Base-by-base conservation (phyloP, 805 yeast genomes). In the Saccharomycopsis fibuligera region DNA sequence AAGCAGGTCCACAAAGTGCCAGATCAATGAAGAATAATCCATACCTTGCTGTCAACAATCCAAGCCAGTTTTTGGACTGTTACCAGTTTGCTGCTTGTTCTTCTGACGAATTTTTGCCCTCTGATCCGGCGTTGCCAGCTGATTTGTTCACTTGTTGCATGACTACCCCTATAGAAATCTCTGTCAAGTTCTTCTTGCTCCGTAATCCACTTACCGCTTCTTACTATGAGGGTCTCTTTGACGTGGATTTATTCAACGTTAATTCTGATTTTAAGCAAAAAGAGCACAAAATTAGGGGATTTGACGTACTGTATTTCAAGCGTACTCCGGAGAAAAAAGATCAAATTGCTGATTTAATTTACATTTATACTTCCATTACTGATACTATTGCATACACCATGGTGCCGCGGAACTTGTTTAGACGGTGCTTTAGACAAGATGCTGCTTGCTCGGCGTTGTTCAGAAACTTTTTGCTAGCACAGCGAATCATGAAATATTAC, bases 311-410 rank as follows among this genome's bases (percentile, higher is more conserved):
- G 0, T 98, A 49, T 27, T 52, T 52, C 37, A 49, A 46, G 29
- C 30, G 98, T 1, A 82, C 85, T 54, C 69, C 89, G 41, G 99
- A 93, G 61, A 75, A 98, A 60, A 74, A 96, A 54, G 93, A 98
- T 0, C 97, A 98, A 0, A 67, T 93, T 39, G 99, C 99, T 31
- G 99, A 93, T 62, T 73, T 93, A 47, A 89, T 88, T 63, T 93
- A 98, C 97, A 91, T 93, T 30, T 93, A 91, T 66, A 93, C 97
- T 1, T 97, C 99, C 2, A 88, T 93, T 35, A 91, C 98, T 2
- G 99, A 93, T 64, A 91, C 98, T 0, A 91, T 93, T 45, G 99
- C 99, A 1, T 93, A 98, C 97, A 87, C 96, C 0, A 78, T 90
- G 2, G 67, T 93, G 33, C 88, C 95, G 2, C 73, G 96, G 53